Evolutionary conservation across 306 rosid species (phyloP).

Genomic region (Quercus engelmannii): DNA sequence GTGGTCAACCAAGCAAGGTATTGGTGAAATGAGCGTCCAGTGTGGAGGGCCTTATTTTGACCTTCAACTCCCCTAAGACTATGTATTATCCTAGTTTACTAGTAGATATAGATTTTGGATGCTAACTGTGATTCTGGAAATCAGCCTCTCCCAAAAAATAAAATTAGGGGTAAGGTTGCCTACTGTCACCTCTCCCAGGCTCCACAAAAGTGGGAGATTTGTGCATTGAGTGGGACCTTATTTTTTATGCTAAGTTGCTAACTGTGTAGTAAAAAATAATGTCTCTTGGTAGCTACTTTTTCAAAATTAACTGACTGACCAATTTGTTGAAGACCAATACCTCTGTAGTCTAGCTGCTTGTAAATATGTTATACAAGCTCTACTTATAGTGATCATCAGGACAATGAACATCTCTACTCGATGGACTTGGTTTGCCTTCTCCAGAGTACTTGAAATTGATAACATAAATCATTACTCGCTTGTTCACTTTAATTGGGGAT

Average conservation of each 20-base stretch:
- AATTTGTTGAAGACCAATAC: neutral
- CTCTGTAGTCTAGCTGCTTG: neutral
- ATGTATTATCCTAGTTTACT: neutral
- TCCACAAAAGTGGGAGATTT: no score
- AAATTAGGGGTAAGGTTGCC: no score
- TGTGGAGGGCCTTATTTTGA: neutral
- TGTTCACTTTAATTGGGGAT: neutral
- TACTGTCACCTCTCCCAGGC: no score
- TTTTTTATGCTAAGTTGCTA: no score
- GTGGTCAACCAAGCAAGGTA: neutral
- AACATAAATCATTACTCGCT: neutral
- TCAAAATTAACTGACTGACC: neutral
- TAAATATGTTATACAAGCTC: neutral
- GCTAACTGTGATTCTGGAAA: no score
- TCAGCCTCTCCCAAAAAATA: no score
- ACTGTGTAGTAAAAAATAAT: neutral
- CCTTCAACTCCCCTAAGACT: neutral
- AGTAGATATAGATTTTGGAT: neutral
- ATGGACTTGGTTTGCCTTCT: neutral
- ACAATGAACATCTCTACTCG: neutral
- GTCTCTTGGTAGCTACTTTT: neutral
- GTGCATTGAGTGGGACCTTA: no score
- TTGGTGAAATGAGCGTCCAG: neutral
- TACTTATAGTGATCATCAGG: neutral
- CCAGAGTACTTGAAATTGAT: neutral